Evolutionary conservation across 1,284 basidiomycete genomes (phyloP), one percentile per base, ranked within the genome.

Genomic region (Irpex rosettiformis): DNA sequence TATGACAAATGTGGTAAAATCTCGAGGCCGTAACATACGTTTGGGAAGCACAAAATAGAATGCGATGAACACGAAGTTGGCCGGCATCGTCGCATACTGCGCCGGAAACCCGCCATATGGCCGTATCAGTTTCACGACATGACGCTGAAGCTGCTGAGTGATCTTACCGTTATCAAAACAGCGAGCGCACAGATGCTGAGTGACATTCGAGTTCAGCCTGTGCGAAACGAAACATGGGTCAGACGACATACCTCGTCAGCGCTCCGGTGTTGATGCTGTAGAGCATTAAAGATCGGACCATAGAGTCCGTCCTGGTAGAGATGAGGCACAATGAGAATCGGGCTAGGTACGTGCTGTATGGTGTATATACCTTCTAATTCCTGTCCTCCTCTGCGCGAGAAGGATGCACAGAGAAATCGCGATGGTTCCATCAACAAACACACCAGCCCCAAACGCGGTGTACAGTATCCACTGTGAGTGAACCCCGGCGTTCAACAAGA

Each of bases 11-110:
- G 51, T n/a, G 4, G 21, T 16, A 40, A 21, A 18, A 40, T 11
- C 56, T 27, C 27, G 0, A 18, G 40, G 33, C 27, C 24, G 25
- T 30, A 4, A 66, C 70, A 27, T 59, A 75, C 75, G 66, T 64
- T 75, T 75, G 58, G 73, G 71, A 18, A 75, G 61, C 16, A 70
- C 65, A 63, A 76, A 73, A 63, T 75, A 76, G 49, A 76, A 70
- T 2, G 71, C 69, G 51, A 75, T 70, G 67, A 74, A 77, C 29
- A 77, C 66, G 60, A 73, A 72, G 56, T 73, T 70, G 47, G 69
- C 59, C 13, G 75, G 73, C 73, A 74, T 75, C 21, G 69, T 69
- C 1, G 71, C 68, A 61, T 72, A 75, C 74, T 74, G 58, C 2
- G 29, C 28, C 22, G 58, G 29, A 28, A 45, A 45, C n/a, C 16